phyloP scores from a whole-genome alignment of 2,329 filamentous ascomycete genomes.

The Calonectria pteridis region DNA sequence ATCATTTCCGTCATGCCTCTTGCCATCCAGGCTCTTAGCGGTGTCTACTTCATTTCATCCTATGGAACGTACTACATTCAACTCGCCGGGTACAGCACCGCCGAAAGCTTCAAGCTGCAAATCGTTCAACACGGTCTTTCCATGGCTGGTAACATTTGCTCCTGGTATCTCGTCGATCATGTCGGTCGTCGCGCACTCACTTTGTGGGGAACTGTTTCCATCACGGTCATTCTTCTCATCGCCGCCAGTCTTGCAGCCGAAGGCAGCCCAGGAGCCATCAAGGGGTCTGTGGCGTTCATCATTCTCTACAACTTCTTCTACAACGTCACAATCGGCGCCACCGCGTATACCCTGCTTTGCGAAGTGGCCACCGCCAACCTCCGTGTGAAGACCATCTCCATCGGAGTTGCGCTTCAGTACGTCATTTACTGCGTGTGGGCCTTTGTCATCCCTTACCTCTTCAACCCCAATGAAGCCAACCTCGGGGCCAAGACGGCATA shows the following conservation, averaged over 20 bases:
- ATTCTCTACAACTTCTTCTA: conserved; percentile 56
- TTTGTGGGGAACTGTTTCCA: conserved; percentile 47
- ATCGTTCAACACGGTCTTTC: conserved; percentile 55
- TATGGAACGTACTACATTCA: conserved; percentile 59
- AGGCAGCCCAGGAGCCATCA: conserved; percentile 32
- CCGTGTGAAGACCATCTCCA: conserved; percentile 54
- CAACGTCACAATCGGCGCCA: conserved; percentile 55
- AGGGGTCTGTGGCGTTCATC: conserved; percentile 51
- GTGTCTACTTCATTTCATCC: conserved; percentile 49
- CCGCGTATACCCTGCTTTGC: conserved; percentile 52
- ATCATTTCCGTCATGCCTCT: conserved; percentile 53
- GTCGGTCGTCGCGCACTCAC: conserved; percentile 53
- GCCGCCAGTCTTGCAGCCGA: conserved; percentile 51
- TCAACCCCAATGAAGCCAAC: conserved; percentile 32
- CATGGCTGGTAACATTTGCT: conserved; percentile 55
- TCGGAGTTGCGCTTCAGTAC: conserved; percentile 28
- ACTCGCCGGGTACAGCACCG: conserved; percentile 54
- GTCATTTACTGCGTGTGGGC: conserved; percentile 30
- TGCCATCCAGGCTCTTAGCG: conserved; percentile 50
- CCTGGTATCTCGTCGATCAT: conserved; percentile 53
- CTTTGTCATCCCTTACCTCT: conserved; percentile 30
- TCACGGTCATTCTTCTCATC: conserved; percentile 53
- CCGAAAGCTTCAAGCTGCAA: conserved; percentile 52
- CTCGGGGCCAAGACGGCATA: conserved; percentile 30
- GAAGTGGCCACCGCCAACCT: conserved; percentile 54